Base-by-base conservation (phyloP, 768 basidiomycete species). In the Tephrocybe sp. region DNA sequence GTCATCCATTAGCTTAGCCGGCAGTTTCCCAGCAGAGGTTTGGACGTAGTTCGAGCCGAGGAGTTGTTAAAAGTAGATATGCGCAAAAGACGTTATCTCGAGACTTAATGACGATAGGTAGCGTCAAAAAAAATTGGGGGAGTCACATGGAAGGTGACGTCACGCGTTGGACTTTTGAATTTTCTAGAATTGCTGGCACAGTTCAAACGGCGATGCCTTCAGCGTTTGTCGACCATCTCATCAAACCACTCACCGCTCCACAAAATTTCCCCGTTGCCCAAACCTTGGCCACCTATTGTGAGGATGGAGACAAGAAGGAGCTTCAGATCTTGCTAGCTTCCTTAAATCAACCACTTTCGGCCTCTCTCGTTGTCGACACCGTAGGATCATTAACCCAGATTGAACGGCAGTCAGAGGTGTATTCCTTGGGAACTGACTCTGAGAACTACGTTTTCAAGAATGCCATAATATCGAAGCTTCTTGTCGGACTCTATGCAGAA, bases 401-500 rank as follows among this genome's bases (percentile, higher is more conserved):
- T 26, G 65, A 69, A 47, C 54, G 47, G 49, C 47, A 57, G 9
- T 21, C 41, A 9, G 36, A 52, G 21, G 41, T 48, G 18, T 47
- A 41, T 34, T 27, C 31, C 0, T 28, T 40, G 21, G 45, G 31
- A 28, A 51, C 41, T 0, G 68, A 74, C 44, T 19, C 55, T 0
- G 73, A 76, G 53, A 65, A 76, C 49, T 57, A 62, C 11, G 68
- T 65, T 1, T 59, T 83, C 37, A 69, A 69, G 53, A 62, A 67
- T 18, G 76, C 73, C 11, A 69, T 85, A 11, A 54, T 80, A 6
- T 65, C 69, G 30, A 81, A 75, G 60, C 57, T 86, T 4, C 67
- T 80, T 0, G 72, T 82, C 4, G 76, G 75, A 7, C 52, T 89
- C 13, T 92, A 92, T 60, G 71, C 81, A 5, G 77, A 86, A 46